These are phyloP conservation scores for Penicillium soppii DNA, from an alignment of 495 filamentous ascomycete genomes.

Conservation along the genomic window DNA sequence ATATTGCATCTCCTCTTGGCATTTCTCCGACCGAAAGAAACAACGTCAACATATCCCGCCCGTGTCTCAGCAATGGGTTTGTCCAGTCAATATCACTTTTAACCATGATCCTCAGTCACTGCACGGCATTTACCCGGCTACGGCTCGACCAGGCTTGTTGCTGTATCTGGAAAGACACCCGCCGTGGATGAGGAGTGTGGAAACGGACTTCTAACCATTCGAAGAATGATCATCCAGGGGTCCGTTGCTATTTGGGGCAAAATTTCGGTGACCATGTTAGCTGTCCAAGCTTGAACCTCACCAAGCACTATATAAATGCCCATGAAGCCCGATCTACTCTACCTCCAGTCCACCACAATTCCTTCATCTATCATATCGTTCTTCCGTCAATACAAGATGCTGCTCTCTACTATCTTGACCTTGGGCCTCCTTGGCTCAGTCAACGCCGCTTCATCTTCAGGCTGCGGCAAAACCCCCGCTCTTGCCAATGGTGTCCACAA, in stretches of 20 bases:
- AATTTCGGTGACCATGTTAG: too few species aligned
- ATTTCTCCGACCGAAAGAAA: neutral
- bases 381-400: neutral
- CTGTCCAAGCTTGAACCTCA: too few species aligned
- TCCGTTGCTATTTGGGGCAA: neutral
- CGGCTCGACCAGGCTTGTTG: neutral
- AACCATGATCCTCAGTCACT: neutral
- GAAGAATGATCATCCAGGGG: neutral
- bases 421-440: constrained; percentile 6
- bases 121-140: neutral
- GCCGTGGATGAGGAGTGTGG: neutral
- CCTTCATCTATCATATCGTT: neutral
- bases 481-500: constrained; percentile 29
- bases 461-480: constrained; percentile 40
- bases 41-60: neutral
- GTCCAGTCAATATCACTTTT: neutral
- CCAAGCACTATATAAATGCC: too few species aligned
- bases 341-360: neutral
- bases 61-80: neutral
- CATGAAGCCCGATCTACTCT: too few species aligned
- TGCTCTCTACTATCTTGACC: constrained; percentile 9
- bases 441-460: constrained; percentile 24
- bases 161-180: neutral
- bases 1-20: neutral
- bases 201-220: too few species aligned